phyloP scores from a whole-genome alignment of 2,329 filamentous ascomycete species.

The Fusarium nanum region DNA sequence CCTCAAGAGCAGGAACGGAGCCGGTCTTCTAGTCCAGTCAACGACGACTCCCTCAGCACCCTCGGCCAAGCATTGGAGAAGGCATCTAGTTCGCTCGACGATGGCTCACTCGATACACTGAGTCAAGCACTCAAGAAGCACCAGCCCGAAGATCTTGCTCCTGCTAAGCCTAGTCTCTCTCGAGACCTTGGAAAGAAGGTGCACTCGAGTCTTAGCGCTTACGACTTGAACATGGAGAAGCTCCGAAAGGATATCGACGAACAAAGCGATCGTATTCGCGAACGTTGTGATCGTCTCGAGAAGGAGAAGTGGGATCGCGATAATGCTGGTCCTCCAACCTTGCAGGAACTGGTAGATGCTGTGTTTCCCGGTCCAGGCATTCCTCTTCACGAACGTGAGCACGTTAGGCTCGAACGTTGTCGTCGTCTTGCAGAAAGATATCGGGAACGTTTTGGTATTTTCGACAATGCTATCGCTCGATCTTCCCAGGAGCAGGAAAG shows the following conservation, averaged over 20 bases:
- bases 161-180: background rate
- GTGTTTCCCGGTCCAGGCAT: background rate
- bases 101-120: rapidly evolving
- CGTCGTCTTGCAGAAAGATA: too few relatives aligned
- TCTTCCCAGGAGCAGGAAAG: background rate
- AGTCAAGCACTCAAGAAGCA: background rate
- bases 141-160: background rate
- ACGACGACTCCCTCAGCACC: background rate
- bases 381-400: background rate
- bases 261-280: background rate
- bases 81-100: too few relatives aligned
- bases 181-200: background rate
- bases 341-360: background rate
- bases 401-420: too few relatives aligned
- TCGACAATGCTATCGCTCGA: too few relatives aligned
- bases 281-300: background rate
- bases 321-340: too few relatives aligned
- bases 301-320: background rate
- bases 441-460: too few relatives aligned
- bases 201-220: background rate
- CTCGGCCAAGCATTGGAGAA: too few relatives aligned
- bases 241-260: background rate
- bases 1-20: too few relatives aligned
- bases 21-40: background rate
- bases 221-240: background rate